phyloP scores from a whole-genome alignment of 1,139 yeast species.

The Scheffersomyces segobiensis region DNA sequence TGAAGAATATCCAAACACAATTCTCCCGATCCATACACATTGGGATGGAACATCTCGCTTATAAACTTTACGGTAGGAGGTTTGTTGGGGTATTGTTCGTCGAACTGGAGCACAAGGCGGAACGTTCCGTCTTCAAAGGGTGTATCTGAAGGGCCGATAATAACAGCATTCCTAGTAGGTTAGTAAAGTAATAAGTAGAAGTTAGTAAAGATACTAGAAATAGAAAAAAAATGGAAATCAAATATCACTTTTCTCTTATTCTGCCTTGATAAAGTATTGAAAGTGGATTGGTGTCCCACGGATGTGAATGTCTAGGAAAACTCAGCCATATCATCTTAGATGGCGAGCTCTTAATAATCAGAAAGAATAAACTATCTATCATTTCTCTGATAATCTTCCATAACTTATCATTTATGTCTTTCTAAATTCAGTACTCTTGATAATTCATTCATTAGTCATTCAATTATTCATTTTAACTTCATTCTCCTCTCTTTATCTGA shows the following conservation, averaged over 20 bases:
- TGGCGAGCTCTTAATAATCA: not conserved
- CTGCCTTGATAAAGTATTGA: too few species aligned
- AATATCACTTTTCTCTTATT: too few species aligned
- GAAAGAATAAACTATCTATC: not conserved
- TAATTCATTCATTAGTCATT: not conserved
- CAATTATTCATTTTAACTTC: not conserved
- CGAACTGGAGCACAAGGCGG: slow-evolving; percentile 81
- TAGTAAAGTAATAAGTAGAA: slow-evolving; percentile 6
- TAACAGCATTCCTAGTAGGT: slow-evolving; percentile 75
- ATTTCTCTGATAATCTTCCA: not conserved
- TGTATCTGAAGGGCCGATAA: slow-evolving; percentile 96
- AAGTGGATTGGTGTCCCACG: not conserved
- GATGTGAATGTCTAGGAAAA: not conserved
- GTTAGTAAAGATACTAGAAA: not conserved
- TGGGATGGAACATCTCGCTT: slow-evolving; percentile 97
- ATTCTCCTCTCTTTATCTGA: too few species aligned
- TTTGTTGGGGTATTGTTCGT: slow-evolving; percentile 96
- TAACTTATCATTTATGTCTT: not conserved
- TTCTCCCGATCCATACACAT: slow-evolving; percentile 94
- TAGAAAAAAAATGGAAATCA: too few species aligned
- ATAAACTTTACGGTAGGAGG: slow-evolving; percentile 92
- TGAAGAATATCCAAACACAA: slow-evolving; percentile 93
- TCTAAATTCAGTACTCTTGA: not conserved
- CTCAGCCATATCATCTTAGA: not conserved
- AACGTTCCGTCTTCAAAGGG: slow-evolving; percentile 99